Evolutionary conservation across 257 asterid genomes (phyloP), one percentile per base, ranked within the genome.

Genomic region (Nicotiana otophora): DNA sequence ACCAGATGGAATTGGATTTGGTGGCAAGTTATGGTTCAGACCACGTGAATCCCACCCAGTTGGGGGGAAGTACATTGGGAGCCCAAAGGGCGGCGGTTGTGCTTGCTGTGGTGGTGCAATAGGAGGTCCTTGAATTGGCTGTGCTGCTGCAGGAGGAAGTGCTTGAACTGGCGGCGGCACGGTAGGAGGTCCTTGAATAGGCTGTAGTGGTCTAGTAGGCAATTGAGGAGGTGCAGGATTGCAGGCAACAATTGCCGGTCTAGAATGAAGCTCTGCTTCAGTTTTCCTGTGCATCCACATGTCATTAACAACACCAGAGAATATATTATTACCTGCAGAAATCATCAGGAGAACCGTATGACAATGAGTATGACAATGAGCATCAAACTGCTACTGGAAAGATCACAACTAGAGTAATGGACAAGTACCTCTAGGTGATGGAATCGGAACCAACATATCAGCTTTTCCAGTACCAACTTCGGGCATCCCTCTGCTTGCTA

Each of bases 31-130:
- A 82, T 84, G 93, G 77, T 85, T 84, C 84, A 88, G 60, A 75
- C 93, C 93, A 65, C 91, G 97, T 70, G 91, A 81, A 87, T 92
- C 95, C 98, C 98, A 95, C 89, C 85, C 86, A 87, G 86, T 86
- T 77, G 91, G 93, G n/a, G 92, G 94, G 82, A 89, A 91, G 86
- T 92, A 91, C 64, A 83, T 84, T 77, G 97, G 94, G 86, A 89
- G 89, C 34, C 51, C 79, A 83, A 88, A 92, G 48, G 92, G 77
- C 74, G 95, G 82, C 66, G 90, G 74, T 64, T 87, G 98, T 85
- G 85, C 88, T 31, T 90, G 92, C 82, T 86, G 94, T 30, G 87
- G 90, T 68, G 95, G 95, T 81, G 87, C 83, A 87, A 84, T 82
- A 80, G 92, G 81, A 74, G 93, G 88, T 65, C 91, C 80, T 55